A percentile compares a stretch with the other conserved stretches of the same genome.
phyloP scores from a whole-genome alignment of 2,329 filamentous ascomycete genomes.

The Calonectria honghensis region DNA sequence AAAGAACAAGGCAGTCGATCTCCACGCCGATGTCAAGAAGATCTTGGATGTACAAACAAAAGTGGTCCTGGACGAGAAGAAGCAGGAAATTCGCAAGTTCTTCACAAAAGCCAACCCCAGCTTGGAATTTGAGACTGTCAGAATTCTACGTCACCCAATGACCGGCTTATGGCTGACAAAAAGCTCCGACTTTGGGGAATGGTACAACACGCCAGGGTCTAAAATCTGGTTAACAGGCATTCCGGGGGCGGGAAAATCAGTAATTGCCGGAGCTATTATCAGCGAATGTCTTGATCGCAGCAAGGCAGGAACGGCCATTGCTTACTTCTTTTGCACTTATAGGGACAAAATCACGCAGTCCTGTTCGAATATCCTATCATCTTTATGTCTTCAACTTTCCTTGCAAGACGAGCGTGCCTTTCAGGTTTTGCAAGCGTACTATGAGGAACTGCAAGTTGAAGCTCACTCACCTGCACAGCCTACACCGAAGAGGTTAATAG shows the following conservation, averaged over 20 bases:
- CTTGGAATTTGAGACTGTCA: background rate
- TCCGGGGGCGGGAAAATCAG: conserved; percentile 38
- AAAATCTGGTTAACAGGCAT: conserved; percentile 37
- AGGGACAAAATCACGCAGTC: background rate
- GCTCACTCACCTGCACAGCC: background rate
- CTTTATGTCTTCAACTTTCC: conserved; percentile 27
- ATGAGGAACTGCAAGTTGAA: conserved; percentile 3
- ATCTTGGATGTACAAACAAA: conserved; percentile 23
- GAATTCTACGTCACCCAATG: conserved; percentile 1
- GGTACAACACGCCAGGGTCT: background rate
- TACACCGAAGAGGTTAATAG: background rate
- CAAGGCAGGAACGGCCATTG: background rate
- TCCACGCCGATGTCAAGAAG: background rate
- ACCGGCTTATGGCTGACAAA: conserved; percentile 36
- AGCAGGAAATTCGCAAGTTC: background rate
- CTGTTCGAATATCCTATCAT: background rate
- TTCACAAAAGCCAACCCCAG: conserved; percentile 33
- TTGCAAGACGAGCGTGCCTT: conserved; percentile 23
- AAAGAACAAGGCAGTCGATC: background rate
- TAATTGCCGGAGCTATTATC: conserved; percentile 24
- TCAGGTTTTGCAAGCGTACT: background rate
- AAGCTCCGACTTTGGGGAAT: background rate
- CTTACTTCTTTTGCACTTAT: conserved; percentile 35
- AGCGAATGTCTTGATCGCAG: conserved; percentile 25
- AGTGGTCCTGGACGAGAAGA: background rate